Evolutionary conservation across 352 stramenopile genomes (phyloP), one percentile per base, ranked within the genome.

Genomic region (Phytophthora europaea): DNA sequence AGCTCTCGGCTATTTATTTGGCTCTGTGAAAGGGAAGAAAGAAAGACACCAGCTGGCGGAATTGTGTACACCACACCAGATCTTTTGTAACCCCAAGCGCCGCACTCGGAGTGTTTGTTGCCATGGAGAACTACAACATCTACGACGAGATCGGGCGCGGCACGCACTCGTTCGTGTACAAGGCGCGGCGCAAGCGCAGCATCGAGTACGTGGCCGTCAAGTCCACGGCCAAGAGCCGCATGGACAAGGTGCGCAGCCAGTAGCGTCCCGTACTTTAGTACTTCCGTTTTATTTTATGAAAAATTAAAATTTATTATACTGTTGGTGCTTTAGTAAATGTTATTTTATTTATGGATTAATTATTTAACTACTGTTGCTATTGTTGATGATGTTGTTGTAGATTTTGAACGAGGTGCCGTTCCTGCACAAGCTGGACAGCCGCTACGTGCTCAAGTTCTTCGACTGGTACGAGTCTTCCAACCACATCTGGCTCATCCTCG

Each of bases 381-480:
- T 9, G 1, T 9, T 28, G 4, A 7, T 40, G 22, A 20, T 63
- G 26, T 43, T 38, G 12, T 22, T 38, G 57, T 48, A 95, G 88
- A 93, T 96, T 62, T 68, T 95, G 20, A 95, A 96, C 63, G 89
- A 96, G 51, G 90, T 97, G 40, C 90, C 94, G 67, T 84, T 98
- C 69, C 82, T 98, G 67, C 90, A 97, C 78, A 93, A 92, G 55
- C 80, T 98, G 6, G 74, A 94, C 38, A 96, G 88, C 62, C 89
- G 79, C 28, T 84, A 97, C 71, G 88, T 97, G 50, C 79, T 98
- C 65, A 95, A 92, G 77, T 98, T 98, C 72, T 95, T 92, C 83
- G 96, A 98, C 76, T 98, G 94, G 94, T 98, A 98, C 83, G 94
- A 98, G 81, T 98, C 94, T 60, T 84, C 93, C 63, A 98, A 98